Percentiles rank a stretch among this genome's conserved stretches.
These are phyloP conservation scores for Knoxia roxburghii DNA, from an alignment of 257 asterid genomes.

Conservation along the genomic window DNA sequence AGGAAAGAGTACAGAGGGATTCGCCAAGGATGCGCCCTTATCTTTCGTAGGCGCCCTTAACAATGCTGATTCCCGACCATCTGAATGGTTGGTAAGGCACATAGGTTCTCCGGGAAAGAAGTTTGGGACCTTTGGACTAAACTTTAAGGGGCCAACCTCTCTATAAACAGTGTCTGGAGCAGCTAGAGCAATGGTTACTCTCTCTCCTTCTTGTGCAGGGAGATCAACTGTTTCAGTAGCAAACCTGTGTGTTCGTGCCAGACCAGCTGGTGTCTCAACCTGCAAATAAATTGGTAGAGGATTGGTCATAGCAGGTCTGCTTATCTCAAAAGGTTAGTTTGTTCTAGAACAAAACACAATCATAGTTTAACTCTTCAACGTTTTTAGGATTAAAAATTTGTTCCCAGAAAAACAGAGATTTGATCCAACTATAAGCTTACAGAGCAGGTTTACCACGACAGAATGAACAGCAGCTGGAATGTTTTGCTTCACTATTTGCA, in stretches of 20 bases:
- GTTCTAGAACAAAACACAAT: neutral
- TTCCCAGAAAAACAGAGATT: neutral
- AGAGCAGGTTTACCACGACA: slow-evolving; percentile 57
- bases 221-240: slow-evolving; percentile 96
- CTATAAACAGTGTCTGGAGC: slow-evolving; percentile 66
- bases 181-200: slow-evolving; percentile 85
- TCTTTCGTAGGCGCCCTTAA: slow-evolving; percentile 77
- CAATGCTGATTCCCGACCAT: slow-evolving; percentile 77
- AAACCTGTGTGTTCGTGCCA: slow-evolving; percentile 88
- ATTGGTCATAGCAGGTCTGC: neutral
- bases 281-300: slow-evolving; percentile 22
- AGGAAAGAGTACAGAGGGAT: slow-evolving; percentile 67
- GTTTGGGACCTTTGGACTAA: slow-evolving; percentile 71
- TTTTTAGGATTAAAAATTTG: neutral
- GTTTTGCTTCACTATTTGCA: slow-evolving; percentile 66
- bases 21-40: slow-evolving; percentile 39
- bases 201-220: slow-evolving; percentile 91
- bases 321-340: neutral
- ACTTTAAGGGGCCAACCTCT: slow-evolving; percentile 71
- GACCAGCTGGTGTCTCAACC: slow-evolving; percentile 89
- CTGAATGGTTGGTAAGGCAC: slow-evolving; percentile 78
- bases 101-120: slow-evolving; percentile 91
- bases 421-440: neutral
- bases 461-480: slow-evolving; percentile 92
- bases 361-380: neutral